Conservation (phyloP, 2,329 filamentous ascomycete genomes). For the Cladorrhinum sp. region DNA sequence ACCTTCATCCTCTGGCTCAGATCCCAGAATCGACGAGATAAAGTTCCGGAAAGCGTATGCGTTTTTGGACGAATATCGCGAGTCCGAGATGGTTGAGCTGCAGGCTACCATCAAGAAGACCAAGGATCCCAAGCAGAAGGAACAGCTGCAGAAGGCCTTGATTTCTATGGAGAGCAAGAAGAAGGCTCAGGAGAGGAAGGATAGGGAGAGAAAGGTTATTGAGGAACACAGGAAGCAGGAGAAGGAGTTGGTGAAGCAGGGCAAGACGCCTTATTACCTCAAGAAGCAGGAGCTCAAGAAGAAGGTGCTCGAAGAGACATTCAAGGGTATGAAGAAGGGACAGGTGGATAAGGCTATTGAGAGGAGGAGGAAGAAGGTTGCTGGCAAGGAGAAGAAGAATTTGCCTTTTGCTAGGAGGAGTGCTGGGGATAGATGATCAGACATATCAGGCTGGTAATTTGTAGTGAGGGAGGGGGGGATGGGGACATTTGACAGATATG, state of each 20-base stretch:
- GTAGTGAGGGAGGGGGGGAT: too few relatives aligned
- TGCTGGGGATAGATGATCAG: conserved; percentile 22
- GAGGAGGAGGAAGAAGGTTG: conserved; percentile 83
- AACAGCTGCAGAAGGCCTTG: conserved; percentile 68
- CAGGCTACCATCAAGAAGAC: conserved; percentile 60
- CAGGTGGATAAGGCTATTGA: conserved; percentile 83
- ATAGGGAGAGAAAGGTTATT: conserved; percentile 66
- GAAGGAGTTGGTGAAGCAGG: conserved; percentile 78
- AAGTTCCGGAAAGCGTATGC: conserved; percentile 71
- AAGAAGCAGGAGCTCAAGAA: conserved; percentile 94
- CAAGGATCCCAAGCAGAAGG: conserved; percentile 65
- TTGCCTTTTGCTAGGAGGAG: conserved; percentile 56
- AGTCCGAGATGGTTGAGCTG: conserved; percentile 75
- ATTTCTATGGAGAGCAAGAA: conserved; percentile 75
- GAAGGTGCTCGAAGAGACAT: conserved; percentile 73
- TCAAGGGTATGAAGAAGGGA: conserved; percentile 77
- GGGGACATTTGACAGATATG: too few relatives aligned
- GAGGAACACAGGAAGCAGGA: conserved; percentile 76
- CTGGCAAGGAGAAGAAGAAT: conserved; percentile 78
- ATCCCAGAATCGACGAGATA: conserved; percentile 48
- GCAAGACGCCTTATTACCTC: conserved; percentile 89
- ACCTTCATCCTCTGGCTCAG: conserved; percentile 32
- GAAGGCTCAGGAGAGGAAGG: conserved; percentile 67
- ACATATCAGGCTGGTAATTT: too few relatives aligned
- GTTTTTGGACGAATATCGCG: conserved; percentile 84